Evolutionary conservation across 352 stramenopile species (phyloP).

Genomic region (Aphanomyces astaci): DNA sequence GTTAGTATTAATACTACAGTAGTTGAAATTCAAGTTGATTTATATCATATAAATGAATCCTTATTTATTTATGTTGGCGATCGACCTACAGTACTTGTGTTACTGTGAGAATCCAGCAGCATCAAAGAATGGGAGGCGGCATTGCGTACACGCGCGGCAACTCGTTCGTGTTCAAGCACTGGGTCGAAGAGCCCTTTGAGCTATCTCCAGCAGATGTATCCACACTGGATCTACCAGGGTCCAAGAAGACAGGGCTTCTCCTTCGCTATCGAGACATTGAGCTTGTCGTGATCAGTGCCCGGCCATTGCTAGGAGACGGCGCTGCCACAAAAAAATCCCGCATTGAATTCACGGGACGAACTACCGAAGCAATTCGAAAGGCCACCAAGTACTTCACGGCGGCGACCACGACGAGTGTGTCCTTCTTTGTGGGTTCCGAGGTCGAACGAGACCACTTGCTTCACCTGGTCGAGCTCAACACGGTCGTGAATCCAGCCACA

Average conservation of each 20-base stretch:
- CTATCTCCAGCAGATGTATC: not conserved
- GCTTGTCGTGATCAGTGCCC: not conserved
- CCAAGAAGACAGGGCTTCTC: not conserved
- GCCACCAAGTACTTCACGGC: constrained; percentile 20
- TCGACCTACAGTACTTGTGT: too few relatives aligned
- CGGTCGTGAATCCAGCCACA: not conserved
- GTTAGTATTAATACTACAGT: too few relatives aligned
- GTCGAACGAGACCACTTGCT: constrained; percentile 15
- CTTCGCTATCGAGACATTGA: constrained; percentile 1
- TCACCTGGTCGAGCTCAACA: constrained; percentile 17
- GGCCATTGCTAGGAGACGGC: not conserved
- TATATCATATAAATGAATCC: too few relatives aligned
- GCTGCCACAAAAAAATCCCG: not conserved
- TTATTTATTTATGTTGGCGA: too few relatives aligned
- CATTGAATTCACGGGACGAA: constrained; percentile 17
- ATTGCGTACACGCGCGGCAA: constrained; percentile 14
- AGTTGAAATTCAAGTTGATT: too few relatives aligned
- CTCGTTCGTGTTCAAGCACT: constrained; percentile 7
- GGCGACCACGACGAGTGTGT: not conserved
- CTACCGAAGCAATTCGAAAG: constrained; percentile 9
- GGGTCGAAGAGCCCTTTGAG: constrained; percentile 21
- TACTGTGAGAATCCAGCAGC: too few relatives aligned
- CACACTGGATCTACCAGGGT: constrained; percentile 9
- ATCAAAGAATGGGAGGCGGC: constrained; percentile 18
- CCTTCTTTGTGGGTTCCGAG: constrained; percentile 14